Conservation (phyloP, 148 eudicot genomes). For the Pouteria glomerata region DNA sequence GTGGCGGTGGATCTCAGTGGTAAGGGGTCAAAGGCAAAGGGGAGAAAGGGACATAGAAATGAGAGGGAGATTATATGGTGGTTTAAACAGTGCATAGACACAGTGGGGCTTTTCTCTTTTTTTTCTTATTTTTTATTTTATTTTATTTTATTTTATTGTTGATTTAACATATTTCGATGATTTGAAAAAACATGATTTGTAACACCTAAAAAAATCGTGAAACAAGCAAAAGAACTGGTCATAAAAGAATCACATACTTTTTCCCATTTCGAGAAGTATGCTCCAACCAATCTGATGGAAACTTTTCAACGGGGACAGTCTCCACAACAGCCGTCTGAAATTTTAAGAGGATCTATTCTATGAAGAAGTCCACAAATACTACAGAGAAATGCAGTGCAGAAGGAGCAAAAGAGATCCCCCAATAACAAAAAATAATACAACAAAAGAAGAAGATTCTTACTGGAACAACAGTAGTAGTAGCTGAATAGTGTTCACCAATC, state of each 20-base stretch:
- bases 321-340: constrained; percentile 43
- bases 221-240: background rate
- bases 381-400: background rate
- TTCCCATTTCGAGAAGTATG: constrained; percentile 70
- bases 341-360: constrained; percentile 1
- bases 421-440: background rate
- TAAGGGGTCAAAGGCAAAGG: too few relatives aligned
- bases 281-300: constrained; percentile 73
- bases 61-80: too few relatives aligned
- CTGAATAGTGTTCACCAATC: constrained; percentile 33
- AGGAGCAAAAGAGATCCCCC: background rate
- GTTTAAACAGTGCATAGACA: too few relatives aligned
- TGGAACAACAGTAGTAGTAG: constrained; percentile 19
- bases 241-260: constrained; percentile 35
- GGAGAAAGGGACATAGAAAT: too few relatives aligned
- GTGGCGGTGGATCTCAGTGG: too few relatives aligned
- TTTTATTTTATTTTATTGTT: too few relatives aligned
- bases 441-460: constrained; percentile 21
- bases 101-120: too few relatives aligned
- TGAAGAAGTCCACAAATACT: background rate
- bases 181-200: background rate
- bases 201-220: background rate
- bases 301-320: constrained; percentile 32
- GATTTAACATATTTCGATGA: too few relatives aligned
- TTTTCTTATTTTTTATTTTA: too few relatives aligned